phyloP scores from a whole-genome alignment of 108 stramenopile species.

The Phaeodactylum tricornutum region DNA sequence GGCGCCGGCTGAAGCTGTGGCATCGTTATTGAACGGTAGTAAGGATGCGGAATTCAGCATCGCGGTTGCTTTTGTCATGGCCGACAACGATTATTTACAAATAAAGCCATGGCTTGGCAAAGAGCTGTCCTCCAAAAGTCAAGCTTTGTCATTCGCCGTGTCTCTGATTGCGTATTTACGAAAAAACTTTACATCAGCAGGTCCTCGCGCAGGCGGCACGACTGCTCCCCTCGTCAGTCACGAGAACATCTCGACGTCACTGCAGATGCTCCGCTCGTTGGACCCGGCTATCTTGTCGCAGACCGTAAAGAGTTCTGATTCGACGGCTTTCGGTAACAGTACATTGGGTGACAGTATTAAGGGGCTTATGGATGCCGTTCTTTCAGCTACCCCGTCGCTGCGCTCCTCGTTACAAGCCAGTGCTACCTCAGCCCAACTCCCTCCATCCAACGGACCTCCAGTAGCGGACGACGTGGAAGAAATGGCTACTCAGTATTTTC shows the following conservation, averaged over 20 bases:
- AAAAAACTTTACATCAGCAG: constrained; percentile 43
- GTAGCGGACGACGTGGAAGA: constrained; percentile 88
- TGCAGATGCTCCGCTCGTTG: constrained; percentile 40
- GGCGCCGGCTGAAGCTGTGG: constrained; percentile 54
- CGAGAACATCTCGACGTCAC: constrained; percentile 53
- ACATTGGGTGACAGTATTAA: constrained; percentile 65
- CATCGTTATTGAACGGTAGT: constrained; percentile 52
- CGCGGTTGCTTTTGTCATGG: constrained; percentile 74
- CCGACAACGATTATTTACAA: constrained; percentile 73
- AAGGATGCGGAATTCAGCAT: constrained; percentile 79
- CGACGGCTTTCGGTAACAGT: constrained; percentile 8
- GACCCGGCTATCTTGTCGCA: constrained; percentile 42
- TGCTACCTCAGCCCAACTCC: neutral
- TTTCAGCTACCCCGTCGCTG: constrained; percentile 39
- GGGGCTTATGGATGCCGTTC: constrained; percentile 50
- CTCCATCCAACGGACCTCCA: constrained; percentile 13
- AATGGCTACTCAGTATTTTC: constrained; percentile 92
- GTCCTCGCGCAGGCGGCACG: constrained; percentile 13
- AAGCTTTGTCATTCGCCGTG: constrained; percentile 30
- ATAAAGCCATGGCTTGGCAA: constrained; percentile 71
- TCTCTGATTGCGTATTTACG: constrained; percentile 57
- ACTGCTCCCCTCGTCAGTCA: constrained; percentile 52
- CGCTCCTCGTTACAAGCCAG: constrained; percentile 17
- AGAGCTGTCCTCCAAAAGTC: constrained; percentile 27
- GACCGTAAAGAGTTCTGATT: constrained; percentile 9